Conservation (phyloP, 306 rosid genomes). For the Malus sieversii region DNA sequence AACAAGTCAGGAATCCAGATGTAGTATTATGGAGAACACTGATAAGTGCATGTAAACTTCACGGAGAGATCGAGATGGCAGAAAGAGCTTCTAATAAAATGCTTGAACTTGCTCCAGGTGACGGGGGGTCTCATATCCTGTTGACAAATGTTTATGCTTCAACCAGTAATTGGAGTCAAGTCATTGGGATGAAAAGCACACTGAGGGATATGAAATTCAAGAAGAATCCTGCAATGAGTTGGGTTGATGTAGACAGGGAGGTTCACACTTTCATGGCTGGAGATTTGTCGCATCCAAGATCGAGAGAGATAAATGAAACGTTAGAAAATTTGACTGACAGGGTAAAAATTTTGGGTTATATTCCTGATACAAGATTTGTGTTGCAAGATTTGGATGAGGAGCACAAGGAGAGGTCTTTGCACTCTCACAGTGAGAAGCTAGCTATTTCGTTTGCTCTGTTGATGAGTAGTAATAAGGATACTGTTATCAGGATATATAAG, state of each 20-base stretch:
- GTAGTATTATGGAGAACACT: constrained; percentile 64
- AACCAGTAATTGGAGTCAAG: constrained; percentile 59
- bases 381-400: constrained; percentile 53
- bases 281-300: constrained; percentile 52
- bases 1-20: constrained; percentile 50
- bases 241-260: constrained; percentile 53
- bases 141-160: constrained; percentile 62
- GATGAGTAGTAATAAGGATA: constrained; percentile 41
- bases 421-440: constrained; percentile 60
- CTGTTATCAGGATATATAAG: constrained; percentile 47
- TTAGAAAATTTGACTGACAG: constrained; percentile 36
- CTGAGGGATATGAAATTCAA: constrained; percentile 43
- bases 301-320: constrained; percentile 30
- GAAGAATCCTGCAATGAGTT: constrained; percentile 62
- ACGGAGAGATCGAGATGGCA: constrained; percentile 55
- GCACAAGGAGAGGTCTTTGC: constrained; percentile 37
- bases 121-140: constrained; percentile 52
- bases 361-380: constrained; percentile 58
- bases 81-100: constrained; percentile 41
- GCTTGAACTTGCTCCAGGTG: constrained; percentile 43
- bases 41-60: constrained; percentile 45
- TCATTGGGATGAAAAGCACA: constrained; percentile 55
- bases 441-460: constrained; percentile 57
- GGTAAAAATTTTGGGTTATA: constrained; percentile 42
- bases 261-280: constrained; percentile 73